Evolutionary conservation across 2,329 filamentous ascomycete species (phyloP), one percentile per base, ranked within the genome.

Genomic region (Stromatinia cepivora): DNA sequence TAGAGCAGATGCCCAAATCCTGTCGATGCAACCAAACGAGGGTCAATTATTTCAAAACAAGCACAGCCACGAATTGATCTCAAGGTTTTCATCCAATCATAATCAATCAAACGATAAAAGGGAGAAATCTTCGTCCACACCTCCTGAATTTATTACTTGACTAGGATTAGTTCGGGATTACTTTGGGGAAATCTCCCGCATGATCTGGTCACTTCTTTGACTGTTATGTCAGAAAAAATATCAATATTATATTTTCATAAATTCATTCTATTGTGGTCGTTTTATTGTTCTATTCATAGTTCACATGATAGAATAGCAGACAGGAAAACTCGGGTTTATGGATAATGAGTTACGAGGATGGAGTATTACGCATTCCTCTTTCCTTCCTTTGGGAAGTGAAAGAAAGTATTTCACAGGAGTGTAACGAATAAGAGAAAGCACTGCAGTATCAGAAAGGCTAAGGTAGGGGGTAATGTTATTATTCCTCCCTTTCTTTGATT

Each of bases 141-240:
- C 48, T 67, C 54, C 45, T 57, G 56, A 52, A 53, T 42, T 53
- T 58, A 42, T 42, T 68, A 50, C 45, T 68, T 53, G 31, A 52
- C 54, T 61, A 67, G 61, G 61, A 52, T 63, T 63, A 63, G 65
- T 20, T 59, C 28, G 45, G 25, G 34, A 3, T 48, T 67, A 61
- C 45, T 39, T 61, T 48, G 46, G 65, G 42, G 36, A 59, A 67
- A 68, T 68, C 48, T 62, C 56, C 34, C 66, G 57, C 66, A 62
- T 67, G 54, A 67, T 67, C 46, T 68, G 36, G 34, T 62, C 66
- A 46, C 34, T 63, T 67, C 34, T 28, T 28, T 66, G 11, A 65
- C 22, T 50, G 36, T 52, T 39, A 52, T 65, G 36, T 66, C 54
- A 59, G 45, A 67, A 67, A 39, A 42, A 7, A 10, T 61, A 52